Evolutionary conservation across 495 filamentous ascomycete genomes (phyloP).

Genomic region (Xylaria telfairii): DNA sequence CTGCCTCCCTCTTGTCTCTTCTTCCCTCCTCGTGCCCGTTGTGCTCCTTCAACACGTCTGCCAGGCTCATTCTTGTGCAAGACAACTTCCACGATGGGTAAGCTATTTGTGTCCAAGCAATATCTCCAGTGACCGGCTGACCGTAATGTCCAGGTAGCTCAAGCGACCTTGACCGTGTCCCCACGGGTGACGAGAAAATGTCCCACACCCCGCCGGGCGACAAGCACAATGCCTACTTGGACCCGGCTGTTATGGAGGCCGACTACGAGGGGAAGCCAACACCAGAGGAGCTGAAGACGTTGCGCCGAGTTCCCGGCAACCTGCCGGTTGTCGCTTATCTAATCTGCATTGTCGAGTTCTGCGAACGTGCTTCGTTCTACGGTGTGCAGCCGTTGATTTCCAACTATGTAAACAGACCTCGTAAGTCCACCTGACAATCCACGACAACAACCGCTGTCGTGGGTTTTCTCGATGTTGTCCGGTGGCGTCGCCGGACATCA

Average conservation of each 20-base stretch:
- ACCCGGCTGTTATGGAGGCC: constrained; percentile 43
- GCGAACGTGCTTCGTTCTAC: constrained; percentile 66
- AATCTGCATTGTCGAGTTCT: constrained; percentile 66
- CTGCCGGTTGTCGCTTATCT: constrained; percentile 60
- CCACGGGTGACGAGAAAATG: constrained; percentile 37
- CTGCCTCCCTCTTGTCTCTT: background rate
- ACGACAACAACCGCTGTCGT: too few relatives aligned
- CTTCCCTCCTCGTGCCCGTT: constrained; percentile 1
- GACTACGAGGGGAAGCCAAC: constrained; percentile 60
- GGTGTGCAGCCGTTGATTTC: constrained; percentile 61
- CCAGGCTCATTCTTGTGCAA: constrained; percentile 18
- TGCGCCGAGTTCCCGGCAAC: constrained; percentile 62
- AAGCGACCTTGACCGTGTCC: constrained; percentile 24
- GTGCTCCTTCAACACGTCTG: constrained; percentile 14
- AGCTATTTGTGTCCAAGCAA: background rate
- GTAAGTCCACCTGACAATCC: constrained; percentile 14
- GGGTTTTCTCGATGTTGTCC: background rate
- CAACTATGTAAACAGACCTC: constrained; percentile 64
- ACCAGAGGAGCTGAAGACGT: constrained; percentile 59
- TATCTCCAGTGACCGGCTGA: background rate
- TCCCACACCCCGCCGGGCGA: constrained; percentile 33
- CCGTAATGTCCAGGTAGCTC: constrained; percentile 11
- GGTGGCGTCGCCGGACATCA: background rate
- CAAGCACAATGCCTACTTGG: constrained; percentile 34
- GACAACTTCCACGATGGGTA: constrained; percentile 20